Base-by-base conservation (phyloP, 331 rosid genomes). In the Quercus phellos region DNA sequence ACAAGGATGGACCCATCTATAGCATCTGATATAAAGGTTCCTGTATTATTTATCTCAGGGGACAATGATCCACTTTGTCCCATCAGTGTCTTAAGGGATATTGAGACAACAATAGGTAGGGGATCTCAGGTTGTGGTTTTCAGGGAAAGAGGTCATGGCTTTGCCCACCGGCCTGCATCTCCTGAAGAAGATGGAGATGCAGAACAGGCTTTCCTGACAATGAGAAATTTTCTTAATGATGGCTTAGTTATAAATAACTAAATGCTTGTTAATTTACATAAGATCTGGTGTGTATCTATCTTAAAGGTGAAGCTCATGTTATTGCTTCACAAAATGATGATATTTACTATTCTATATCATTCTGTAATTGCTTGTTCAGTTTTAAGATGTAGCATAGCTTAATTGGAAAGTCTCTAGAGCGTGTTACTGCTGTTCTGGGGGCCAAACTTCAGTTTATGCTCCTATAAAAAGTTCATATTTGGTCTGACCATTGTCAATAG, bases 131-230 rank as follows among this genome's bases (percentile, higher is more conserved):
- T 86, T 66, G 89, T 85, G 35, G 35, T 84, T 72, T 91, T 93
- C 79, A 77, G 66, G 43, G 97, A 93, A 21, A 83, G 98, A 84
- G 94, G 92, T 61, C 97, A 93, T 56, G 92, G 90, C 76, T 93
- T 93, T 81, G 97, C 79, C 2, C 97, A 93, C 88, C 78, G 91
- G 12, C 94, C 98, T 38, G 83, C 67, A 77, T 88, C 97, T 42
- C 86, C 88, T 4, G 93, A 91, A 64, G 97, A 93, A 74, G 97
- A 93, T 82, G 88, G 50, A 29, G 97, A 93, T 85, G 98, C 98
- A 58, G 98, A 93, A 79, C 80, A 72, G 77, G 98, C 92, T 43
- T 93, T 84, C 79, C 68, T 72, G 74, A 77, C 85, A 18, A 78
- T 88, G 87, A 91, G 85, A 88, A 90, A 93, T 76, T 91, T 96